phyloP scores from a whole-genome alignment of 2,329 filamentous ascomycete genomes.

The Aspergillus puulaauensis region DNA sequence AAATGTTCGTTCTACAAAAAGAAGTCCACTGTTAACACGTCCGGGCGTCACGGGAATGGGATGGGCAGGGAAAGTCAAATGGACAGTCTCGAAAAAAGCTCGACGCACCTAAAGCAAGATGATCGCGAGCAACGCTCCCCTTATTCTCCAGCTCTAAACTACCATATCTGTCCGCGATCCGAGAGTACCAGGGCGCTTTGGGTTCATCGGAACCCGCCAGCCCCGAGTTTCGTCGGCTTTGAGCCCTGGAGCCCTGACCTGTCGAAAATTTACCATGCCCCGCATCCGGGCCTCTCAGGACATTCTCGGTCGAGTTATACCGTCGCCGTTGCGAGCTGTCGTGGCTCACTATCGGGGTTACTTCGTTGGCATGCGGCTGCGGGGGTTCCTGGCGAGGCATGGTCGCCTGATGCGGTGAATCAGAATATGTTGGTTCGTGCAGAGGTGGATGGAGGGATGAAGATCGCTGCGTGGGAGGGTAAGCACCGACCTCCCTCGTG shows the following conservation, averaged over 20 bases:
- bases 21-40: neutral
- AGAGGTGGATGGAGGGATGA: conserved; percentile 20
- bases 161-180: conserved; percentile 58
- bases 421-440: conserved; percentile 19
- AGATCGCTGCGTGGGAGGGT: conserved; percentile 23
- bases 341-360: conserved; percentile 33
- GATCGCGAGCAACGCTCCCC: conserved; percentile 64
- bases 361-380: conserved; percentile 24
- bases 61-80: neutral
- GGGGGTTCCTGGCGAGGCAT: conserved; percentile 18
- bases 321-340: conserved; percentile 23
- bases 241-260: conserved; percentile 5
- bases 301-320: conserved; percentile 33
- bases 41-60: conserved; percentile 1
- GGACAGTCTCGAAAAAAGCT: neutral
- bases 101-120: conserved; percentile 59
- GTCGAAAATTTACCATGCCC: conserved; percentile 9
- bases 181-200: conserved; percentile 46
- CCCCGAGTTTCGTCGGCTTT: conserved; percentile 6
- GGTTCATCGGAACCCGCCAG: conserved; percentile 14
- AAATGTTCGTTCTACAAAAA: conserved; percentile 63
- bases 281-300: conserved; percentile 17
- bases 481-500: conserved; percentile 19
- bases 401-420: conserved; percentile 19
- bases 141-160: conserved; percentile 66